Evolutionary conservation across 441 rosid genomes (phyloP), one percentile per base, ranked within the genome.

Genomic region (Populus hybrid): DNA sequence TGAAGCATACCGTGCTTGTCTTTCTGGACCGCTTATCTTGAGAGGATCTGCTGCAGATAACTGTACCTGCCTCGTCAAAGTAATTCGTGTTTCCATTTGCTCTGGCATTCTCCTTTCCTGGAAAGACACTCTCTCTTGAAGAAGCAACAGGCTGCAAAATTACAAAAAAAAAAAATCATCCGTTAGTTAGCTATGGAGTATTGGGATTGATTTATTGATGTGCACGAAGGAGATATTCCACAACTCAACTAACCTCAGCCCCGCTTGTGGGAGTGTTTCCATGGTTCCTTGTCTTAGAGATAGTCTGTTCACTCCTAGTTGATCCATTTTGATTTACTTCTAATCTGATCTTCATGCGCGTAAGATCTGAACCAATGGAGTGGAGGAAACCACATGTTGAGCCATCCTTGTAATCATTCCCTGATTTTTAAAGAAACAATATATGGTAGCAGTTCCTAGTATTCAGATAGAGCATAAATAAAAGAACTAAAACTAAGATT

Each of bases 281-380:
- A 29, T 53, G 80, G n/a, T 80, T 89, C 74, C 74, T 85, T 28
- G 83, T 83, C 85, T 83, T 90, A 61, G 97, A 88, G 77, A 83
- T 80, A 33, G 89, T 86, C 82, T 90, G 95, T 69, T 87, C 94
- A 74, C 90, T 93, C 77, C 86, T 81, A 56, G 82, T 69, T 0
- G 97, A 90, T 72, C 81, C 84, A 64, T 87, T 87, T 78, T 82
- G 90, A 79, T 85, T 87, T 59, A 81, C 74, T 64, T 85, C 90
- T 23, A 96, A 90, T 85, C 84, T 78, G 53, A 87, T 85, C 87
- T 77, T 93, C 78, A 83, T 96, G 82, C 98, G 98, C 40, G 99
- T 93, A 68, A 92, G 87, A 82, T 94, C 98, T 67, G 99, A 96
- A 68, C 98, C 99, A 69, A 96, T 81, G 1, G 98, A 94, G 82